Conservation (phyloP, 176 grass and related monocot species). For the Alopecurus myosuroides region DNA sequence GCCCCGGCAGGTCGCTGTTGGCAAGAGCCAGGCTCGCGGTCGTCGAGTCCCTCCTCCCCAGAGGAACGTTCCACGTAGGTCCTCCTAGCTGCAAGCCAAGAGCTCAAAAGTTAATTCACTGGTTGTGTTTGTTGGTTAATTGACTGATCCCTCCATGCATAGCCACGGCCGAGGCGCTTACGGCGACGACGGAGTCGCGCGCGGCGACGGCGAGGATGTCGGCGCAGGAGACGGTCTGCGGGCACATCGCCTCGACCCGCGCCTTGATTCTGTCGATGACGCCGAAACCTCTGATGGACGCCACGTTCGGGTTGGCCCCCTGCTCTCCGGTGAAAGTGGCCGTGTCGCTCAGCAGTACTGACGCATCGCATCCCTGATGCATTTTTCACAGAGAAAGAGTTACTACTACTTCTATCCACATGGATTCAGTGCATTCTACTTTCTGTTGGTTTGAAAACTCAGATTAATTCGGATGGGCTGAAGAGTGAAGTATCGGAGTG, state of each 20-base stretch:
- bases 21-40: slow-evolving; percentile 24
- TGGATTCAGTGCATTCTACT: neutral
- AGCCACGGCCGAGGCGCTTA: neutral
- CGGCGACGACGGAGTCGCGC: slow-evolving; percentile 70
- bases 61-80: slow-evolving; percentile 28
- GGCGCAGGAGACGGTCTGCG: slow-evolving; percentile 66
- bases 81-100: slow-evolving; percentile 12
- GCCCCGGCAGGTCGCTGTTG: slow-evolving; percentile 25
- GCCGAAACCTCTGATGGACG: slow-evolving; percentile 39
- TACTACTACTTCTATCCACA: neutral
- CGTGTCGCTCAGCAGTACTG: slow-evolving; percentile 50
- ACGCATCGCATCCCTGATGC: slow-evolving; percentile 47
- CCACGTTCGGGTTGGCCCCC: slow-evolving; percentile 15
- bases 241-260: slow-evolving; percentile 42
- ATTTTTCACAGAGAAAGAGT: too few species aligned
- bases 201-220: slow-evolving; percentile 75
- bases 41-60: slow-evolving; percentile 43
- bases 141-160: neutral
- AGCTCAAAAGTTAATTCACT: neutral
- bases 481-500: neutral
- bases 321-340: slow-evolving; percentile 55
- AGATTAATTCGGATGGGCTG: neutral
- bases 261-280: slow-evolving; percentile 55
- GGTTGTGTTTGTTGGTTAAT: neutral
- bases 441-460: neutral